A percentile compares a stretch with the other conserved stretches of the same genome.
Conservation (phyloP, 129 eudicot genomes). For the Escallonia herrerae region DNA sequence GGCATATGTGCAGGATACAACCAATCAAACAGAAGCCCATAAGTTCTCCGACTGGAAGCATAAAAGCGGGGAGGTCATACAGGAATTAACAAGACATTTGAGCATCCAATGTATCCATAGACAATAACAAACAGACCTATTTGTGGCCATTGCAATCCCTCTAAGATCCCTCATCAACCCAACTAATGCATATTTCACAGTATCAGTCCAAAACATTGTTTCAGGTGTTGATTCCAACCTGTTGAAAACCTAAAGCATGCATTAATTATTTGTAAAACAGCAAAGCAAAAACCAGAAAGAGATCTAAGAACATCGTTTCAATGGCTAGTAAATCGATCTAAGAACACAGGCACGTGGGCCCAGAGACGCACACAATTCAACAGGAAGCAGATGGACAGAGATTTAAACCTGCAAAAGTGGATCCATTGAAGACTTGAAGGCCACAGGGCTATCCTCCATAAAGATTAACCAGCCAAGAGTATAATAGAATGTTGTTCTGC, state of each 20-base stretch:
- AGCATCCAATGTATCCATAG: conserved; percentile 1
- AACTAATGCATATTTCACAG: conserved; percentile 73
- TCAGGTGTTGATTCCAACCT: conserved; percentile 75
- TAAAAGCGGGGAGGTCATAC: conserved; percentile 4
- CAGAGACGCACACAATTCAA: not conserved
- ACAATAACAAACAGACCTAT: conserved; percentile 41
- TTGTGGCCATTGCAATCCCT: conserved; percentile 95
- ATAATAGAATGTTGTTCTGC: conserved; percentile 94
- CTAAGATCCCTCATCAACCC: conserved; percentile 97
- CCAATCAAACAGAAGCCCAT: conserved; percentile 97
- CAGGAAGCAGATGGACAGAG: not conserved
- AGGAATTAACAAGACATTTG: not conserved
- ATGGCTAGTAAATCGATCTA: not conserved
- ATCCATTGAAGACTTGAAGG: conserved; percentile 89
- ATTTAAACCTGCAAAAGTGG: conserved; percentile 64
- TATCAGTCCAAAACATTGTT: conserved; percentile 72
- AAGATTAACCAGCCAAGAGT: conserved; percentile 91
- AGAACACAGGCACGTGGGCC: not conserved
- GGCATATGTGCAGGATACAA: conserved; percentile 93
- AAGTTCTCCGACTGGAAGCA: conserved; percentile 78
- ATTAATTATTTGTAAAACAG: not conserved
- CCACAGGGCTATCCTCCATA: conserved; percentile 80
- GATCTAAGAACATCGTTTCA: not conserved
- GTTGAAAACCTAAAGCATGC: conserved; percentile 59
- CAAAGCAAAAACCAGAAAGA: not conserved